These are phyloP conservation scores for Nothophytophthora sp. DNA, from an alignment of 352 stramenopile species.

Conservation along the genomic window DNA sequence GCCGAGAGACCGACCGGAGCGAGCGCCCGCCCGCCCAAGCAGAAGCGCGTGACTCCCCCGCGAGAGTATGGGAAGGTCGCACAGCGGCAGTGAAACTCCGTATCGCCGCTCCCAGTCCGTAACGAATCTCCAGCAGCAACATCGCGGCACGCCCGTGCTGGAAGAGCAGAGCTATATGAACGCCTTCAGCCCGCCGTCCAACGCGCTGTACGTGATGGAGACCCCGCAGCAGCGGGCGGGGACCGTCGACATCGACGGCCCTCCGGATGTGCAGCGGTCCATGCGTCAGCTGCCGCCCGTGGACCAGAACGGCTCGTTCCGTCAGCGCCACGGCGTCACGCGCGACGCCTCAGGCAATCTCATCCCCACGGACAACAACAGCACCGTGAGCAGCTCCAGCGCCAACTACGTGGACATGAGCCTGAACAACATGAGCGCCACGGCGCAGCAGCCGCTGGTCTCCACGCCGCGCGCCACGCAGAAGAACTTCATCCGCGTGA, in stretches of 20 bases:
- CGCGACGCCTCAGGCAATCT: conserved; percentile 32
- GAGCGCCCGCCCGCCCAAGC: conserved; percentile 2
- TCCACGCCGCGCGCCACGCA: conserved; percentile 53
- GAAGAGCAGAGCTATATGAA: conserved; percentile 72
- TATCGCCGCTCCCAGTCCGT: conserved; percentile 33
- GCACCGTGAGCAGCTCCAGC: conserved; percentile 49
- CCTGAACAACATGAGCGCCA: conserved; percentile 41
- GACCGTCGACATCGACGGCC: conserved; percentile 23
- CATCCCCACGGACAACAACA: conserved; percentile 46
- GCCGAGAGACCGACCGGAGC: conserved; percentile 11
- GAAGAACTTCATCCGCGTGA: conserved; percentile 87
- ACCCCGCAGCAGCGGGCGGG: conserved; percentile 37
- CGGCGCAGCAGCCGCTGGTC: conserved; percentile 67
- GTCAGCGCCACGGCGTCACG: conserved; percentile 22
- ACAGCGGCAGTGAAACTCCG: conserved; percentile 27
- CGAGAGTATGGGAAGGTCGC: conserved; percentile 29
- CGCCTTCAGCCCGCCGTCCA: conserved; percentile 49
- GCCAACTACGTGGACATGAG: conserved; percentile 36
- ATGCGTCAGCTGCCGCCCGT: conserved; percentile 35
- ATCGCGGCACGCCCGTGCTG: conserved; percentile 68
- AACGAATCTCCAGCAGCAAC: conserved; percentile 38
- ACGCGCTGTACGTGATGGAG: conserved; percentile 77
- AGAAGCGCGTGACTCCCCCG: neutral
- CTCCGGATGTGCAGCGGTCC: conserved; percentile 31
- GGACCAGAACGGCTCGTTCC: conserved; percentile 37